Evolutionary conservation across 2,329 filamentous ascomycete species (phyloP), one percentile per base, ranked within the genome.

Genomic region (Rutstroemia sydowiana): DNA sequence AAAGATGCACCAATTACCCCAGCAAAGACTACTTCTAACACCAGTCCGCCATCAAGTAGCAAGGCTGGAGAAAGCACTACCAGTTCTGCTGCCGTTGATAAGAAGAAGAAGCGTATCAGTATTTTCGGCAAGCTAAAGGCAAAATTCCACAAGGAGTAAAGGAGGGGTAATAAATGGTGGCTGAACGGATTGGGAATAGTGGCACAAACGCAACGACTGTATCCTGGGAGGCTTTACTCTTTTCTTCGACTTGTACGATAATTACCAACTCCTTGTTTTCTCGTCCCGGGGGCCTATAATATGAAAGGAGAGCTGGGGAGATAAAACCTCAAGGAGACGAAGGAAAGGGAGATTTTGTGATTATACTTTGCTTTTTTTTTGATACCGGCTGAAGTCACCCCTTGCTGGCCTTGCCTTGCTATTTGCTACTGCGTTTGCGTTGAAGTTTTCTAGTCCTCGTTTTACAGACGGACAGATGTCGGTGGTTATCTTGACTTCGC

Each of bases 41-140:
- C 56, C 36, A 57, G 57, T 37, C 57, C 59, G 4, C 55, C 57
- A 56, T 55, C 57, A 36, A 60, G 57, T 57, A 61, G 58, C 48
- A 62, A 62, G 34, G 57, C 57, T 14, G 50, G 51, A 18, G 60
- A 64, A 23, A 63, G 57, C 52, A 52, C 60, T 41, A 55, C 61
- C 8, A 57, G 48, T 46, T 42, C 61, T 8, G 43, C 57, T 37
- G 45, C 59, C 23, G 46, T 57, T 42, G 61, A 63, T 13, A 68
- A 67, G 61, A 69, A 67, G 57, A 66, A 66, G 58, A 69, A 69
- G 57, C 61, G 67, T 13, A 54, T 8, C 23, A 8, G 23, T 26
- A 26, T 70, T 48, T 66, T 70, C 36, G 67, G 67, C 30, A 73
- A 70, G 62, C 57, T 80, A 51, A 78, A 78, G 70, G 75, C 75